These are phyloP conservation scores for Sugiyamaella paludigena DNA, from an alignment of 1,139 yeast species.

Conservation along the genomic window DNA sequence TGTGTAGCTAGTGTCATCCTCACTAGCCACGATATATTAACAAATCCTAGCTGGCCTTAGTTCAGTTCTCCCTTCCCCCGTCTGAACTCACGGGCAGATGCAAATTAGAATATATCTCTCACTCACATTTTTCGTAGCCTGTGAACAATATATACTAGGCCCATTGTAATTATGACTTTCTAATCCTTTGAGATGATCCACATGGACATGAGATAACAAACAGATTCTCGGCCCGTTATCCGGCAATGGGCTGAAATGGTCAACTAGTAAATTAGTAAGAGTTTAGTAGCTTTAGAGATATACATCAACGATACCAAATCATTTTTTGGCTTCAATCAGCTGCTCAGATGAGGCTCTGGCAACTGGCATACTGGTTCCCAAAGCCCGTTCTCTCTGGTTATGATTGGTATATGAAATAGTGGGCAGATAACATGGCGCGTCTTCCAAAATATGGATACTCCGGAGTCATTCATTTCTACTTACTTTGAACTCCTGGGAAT, in stretches of 20 bases:
- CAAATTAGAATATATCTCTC: neutral
- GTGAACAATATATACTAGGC: conserved; percentile 49
- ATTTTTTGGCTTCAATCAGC: no score
- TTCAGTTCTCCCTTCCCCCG: neutral
- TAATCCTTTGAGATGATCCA: conserved; percentile 57
- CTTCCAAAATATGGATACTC: no score
- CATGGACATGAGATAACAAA: conserved; percentile 56
- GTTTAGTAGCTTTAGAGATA: neutral
- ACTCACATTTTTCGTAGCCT: conserved; percentile 42
- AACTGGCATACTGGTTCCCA: no score
- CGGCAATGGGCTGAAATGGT: conserved; percentile 38
- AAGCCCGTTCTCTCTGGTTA: no score
- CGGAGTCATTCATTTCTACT: conserved; percentile 9
- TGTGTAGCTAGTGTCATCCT: no score
- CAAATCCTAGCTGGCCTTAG: neutral
- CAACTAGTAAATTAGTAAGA: conserved; percentile 34
- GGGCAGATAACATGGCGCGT: no score
- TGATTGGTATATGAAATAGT: no score
- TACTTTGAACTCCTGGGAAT: conserved; percentile 38
- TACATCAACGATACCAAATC: no score
- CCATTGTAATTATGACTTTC: conserved; percentile 42
- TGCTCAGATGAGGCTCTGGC: neutral
- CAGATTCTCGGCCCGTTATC: conserved; percentile 31
- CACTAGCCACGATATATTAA: no score
- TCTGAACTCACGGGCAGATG: neutral